phyloP scores from a whole-genome alignment of 768 basidiomycete genomes.

The Boletus insuetus region DNA sequence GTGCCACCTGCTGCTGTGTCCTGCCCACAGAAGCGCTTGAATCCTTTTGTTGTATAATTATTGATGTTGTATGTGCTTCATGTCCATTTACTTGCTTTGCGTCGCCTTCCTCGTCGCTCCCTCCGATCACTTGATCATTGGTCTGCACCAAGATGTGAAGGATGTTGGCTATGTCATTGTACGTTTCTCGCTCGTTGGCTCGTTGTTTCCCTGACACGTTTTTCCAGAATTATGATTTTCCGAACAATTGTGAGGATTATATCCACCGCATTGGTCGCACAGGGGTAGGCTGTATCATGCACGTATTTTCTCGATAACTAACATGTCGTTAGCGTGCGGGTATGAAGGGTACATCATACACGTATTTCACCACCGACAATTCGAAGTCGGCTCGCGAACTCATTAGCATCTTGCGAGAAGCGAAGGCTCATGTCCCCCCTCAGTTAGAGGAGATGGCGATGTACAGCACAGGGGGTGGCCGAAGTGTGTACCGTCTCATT shows the following conservation, averaged over 20 bases:
- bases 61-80: slow-evolving; percentile 35
- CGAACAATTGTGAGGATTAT: slow-evolving; percentile 97
- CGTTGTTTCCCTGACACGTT: slow-evolving; percentile 3
- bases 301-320: slow-evolving; percentile 1
- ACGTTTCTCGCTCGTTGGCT: slow-evolving; percentile 33
- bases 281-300: slow-evolving; percentile 52
- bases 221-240: slow-evolving; percentile 90
- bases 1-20: slow-evolving; percentile 22
- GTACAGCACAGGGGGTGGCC: slow-evolving; percentile 77
- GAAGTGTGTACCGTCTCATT: slow-evolving; percentile 45
- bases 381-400: slow-evolving; percentile 93
- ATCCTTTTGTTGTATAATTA: slow-evolving; percentile 26
- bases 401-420: slow-evolving; percentile 79
- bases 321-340: slow-evolving; percentile 69
- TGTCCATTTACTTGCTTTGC: slow-evolving; percentile 18
- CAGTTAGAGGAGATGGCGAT: slow-evolving; percentile 92
- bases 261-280: slow-evolving; percentile 99
- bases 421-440: slow-evolving; percentile 80
- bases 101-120: slow-evolving; percentile 13
- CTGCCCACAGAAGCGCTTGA: slow-evolving; percentile 33
- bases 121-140: slow-evolving; percentile 32
- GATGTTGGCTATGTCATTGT: slow-evolving; percentile 98
- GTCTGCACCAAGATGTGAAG: slow-evolving; percentile 80
- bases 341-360: slow-evolving; percentile 88
- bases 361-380: slow-evolving; percentile 97